Evolutionary conservation across 768 basidiomycete genomes (phyloP), one percentile per base, ranked within the genome.

Genomic region (Amanita rimosa): DNA sequence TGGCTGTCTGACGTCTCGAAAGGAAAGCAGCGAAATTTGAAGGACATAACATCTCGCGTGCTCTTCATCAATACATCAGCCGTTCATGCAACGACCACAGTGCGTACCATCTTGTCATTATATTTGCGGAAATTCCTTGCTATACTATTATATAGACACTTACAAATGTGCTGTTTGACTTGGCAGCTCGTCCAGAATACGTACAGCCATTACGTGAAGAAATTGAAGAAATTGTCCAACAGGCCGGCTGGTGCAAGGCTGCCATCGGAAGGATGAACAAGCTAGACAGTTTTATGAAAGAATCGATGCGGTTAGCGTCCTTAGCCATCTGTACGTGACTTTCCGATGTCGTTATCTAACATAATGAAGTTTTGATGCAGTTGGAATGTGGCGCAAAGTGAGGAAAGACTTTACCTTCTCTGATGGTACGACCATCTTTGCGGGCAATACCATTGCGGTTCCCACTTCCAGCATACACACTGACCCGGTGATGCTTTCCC

Each of bases 201-300:
- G 48, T 62, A 1, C 48, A 57, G 6, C 58, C 63, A n/a, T 42
- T 78, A 3, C 65, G 74, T 0, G 66, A 70, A 48, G 76, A 79
- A 55, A 61, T 74, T 3, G 68, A 71, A 29, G 46, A 52, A 1
- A 64, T 69, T 3, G 45, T 72, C 16, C 44, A 51, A 3, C 55
- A 60, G n/a, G n/a, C n/a, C n/a, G n/a, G 65, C 29, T 74, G 69
- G 63, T 55, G 59, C 0, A 69, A 67, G 47, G 55, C 57, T 7
- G 57, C 63, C 1, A 49, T 73, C 16, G 57, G 56, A 4, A 67
- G 67, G 44, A 64, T 75, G 63, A 58, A 63, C 49, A 67, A 68
- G 50, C 43, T 73, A 14, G 72, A 73, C 50, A 74, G 72, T 48
- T 72, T 73, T 54, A 49, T 73, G 10, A 64, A 66, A 27, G 74